A percentile compares a stretch with the other conserved stretches of the same genome.
These are phyloP conservation scores for Salmacisia buchloeana DNA, from an alignment of 1,284 basidiomycete genomes.

Conservation along the genomic window DNA sequence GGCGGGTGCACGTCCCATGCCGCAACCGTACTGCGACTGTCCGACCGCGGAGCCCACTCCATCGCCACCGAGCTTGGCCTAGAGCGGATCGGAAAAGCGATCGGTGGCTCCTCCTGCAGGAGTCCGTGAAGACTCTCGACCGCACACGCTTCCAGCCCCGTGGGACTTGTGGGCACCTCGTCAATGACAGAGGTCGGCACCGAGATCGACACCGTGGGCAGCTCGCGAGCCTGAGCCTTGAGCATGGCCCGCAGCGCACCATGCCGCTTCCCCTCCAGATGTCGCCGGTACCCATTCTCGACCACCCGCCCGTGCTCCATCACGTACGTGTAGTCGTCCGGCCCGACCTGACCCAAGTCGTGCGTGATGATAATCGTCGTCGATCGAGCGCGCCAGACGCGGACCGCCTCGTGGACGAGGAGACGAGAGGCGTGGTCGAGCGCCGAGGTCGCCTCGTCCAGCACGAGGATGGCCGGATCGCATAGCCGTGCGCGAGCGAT, in stretches of 20 bases:
- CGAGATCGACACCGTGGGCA: constrained; percentile 1
- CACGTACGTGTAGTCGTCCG: constrained; percentile 83
- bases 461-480: constrained; percentile 81
- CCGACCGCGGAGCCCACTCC: no score
- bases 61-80: no score
- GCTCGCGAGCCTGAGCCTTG: not conserved
- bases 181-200: not conserved
- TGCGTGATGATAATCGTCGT: constrained; percentile 97
- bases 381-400: constrained; percentile 70
- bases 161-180: constrained; percentile 12
- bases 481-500: constrained; percentile 81
- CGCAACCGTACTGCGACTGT: no score
- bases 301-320: constrained; percentile 75
- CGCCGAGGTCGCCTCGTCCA: constrained; percentile 94
- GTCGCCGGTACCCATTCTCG: constrained; percentile 77
- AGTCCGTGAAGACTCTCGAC: not conserved
- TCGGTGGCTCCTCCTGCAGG: no score
- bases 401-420: constrained; percentile 82
- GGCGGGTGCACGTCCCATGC: no score
- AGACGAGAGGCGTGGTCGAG: constrained; percentile 82
- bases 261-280: constrained; percentile 59
- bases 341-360: constrained; percentile 75
- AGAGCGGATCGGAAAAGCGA: no score
- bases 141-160: constrained; percentile 15
- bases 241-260: constrained; percentile 47